Evolutionary conservation across 2,329 filamentous ascomycete species (phyloP).

Genomic region (Cordyceps pruinosa): DNA sequence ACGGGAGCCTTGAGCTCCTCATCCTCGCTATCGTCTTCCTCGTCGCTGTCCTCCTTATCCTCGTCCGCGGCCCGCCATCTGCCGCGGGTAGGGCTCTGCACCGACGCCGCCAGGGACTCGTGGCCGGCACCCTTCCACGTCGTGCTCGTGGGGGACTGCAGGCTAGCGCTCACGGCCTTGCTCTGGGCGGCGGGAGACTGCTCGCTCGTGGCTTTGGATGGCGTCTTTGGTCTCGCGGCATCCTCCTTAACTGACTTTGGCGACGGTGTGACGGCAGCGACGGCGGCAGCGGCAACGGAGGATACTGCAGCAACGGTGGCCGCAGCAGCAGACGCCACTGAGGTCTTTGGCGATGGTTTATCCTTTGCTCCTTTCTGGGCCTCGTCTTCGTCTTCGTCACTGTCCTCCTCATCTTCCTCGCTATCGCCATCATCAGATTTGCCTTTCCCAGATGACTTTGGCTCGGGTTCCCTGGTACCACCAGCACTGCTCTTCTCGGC

Average conservation of each 20-base stretch:
- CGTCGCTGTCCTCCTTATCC: slow-evolving; percentile 13
- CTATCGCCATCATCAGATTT: neutral
- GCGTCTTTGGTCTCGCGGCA: neutral
- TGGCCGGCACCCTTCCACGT: slow-evolving; percentile 27
- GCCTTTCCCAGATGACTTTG: neutral
- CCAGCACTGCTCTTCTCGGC: neutral
- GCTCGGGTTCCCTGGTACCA: neutral
- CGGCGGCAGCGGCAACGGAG: neutral
- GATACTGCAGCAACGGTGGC: neutral
- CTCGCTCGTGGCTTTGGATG: neutral
- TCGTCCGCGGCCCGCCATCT: slow-evolving; percentile 3
- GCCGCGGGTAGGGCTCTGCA: slow-evolving; percentile 15
- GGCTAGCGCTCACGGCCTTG: slow-evolving; percentile 11
- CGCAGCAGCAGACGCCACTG: neutral
- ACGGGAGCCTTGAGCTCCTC: slow-evolving; percentile 19
- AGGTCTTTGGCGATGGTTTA: neutral
- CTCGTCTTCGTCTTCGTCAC: neutral
- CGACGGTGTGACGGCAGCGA: neutral
- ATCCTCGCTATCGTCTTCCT: slow-evolving; percentile 12
- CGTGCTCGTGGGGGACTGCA: slow-evolving; percentile 36
- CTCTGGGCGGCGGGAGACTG: neutral
- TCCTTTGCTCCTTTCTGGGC: slow-evolving; percentile 5
- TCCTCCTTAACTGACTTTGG: neutral
- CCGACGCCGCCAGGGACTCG: slow-evolving; percentile 15
- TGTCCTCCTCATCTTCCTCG: slow-evolving; percentile 10